Evolutionary conservation across 2,329 filamentous ascomycete genomes (phyloP).

Genomic region (Colletotrichum musicola): DNA sequence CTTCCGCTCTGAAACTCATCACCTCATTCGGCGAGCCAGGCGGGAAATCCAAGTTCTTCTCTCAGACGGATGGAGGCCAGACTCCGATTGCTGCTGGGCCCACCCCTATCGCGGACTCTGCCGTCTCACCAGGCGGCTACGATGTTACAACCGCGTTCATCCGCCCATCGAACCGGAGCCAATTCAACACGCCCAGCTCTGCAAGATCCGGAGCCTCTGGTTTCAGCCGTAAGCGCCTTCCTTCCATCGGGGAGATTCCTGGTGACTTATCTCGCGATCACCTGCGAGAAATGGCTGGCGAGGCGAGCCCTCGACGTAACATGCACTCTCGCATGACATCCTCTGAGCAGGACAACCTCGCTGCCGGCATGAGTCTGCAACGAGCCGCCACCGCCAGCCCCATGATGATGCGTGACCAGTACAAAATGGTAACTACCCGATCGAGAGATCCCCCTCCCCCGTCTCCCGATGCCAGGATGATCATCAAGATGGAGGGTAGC

Average conservation of each 20-base stretch:
- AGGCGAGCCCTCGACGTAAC: slow-evolving; percentile 45
- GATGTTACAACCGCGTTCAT: slow-evolving; percentile 77
- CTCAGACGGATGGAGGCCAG: slow-evolving; percentile 65
- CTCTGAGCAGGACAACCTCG: slow-evolving; percentile 57
- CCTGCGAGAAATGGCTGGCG: slow-evolving; percentile 27
- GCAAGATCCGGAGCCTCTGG: slow-evolving; percentile 70
- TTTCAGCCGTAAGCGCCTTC: slow-evolving; percentile 74
- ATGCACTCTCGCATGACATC: slow-evolving; percentile 53
- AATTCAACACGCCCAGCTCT: slow-evolving; percentile 77
- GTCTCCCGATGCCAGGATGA: slow-evolving; percentile 70
- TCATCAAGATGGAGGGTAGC: slow-evolving; percentile 73
- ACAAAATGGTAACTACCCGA: slow-evolving; percentile 44
- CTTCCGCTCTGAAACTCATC: slow-evolving; percentile 88
- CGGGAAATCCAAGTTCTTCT: slow-evolving; percentile 73
- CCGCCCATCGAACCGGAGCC: slow-evolving; percentile 75
- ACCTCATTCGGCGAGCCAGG: slow-evolving; percentile 82
- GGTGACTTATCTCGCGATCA: slow-evolving; percentile 48
- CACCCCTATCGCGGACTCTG: slow-evolving; percentile 88
- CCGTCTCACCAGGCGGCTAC: slow-evolving; percentile 76
- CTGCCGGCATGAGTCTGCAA: slow-evolving; percentile 62
- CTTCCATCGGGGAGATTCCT: slow-evolving; percentile 81
- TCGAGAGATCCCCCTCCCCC: slow-evolving; percentile 68
- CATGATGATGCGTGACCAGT: slow-evolving; percentile 68
- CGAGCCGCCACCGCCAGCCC: slow-evolving; percentile 77
- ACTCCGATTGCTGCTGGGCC: slow-evolving; percentile 87